These are phyloP conservation scores for Phytophthora citricola DNA, from an alignment of 352 stramenopile genomes.

Conservation along the genomic window DNA sequence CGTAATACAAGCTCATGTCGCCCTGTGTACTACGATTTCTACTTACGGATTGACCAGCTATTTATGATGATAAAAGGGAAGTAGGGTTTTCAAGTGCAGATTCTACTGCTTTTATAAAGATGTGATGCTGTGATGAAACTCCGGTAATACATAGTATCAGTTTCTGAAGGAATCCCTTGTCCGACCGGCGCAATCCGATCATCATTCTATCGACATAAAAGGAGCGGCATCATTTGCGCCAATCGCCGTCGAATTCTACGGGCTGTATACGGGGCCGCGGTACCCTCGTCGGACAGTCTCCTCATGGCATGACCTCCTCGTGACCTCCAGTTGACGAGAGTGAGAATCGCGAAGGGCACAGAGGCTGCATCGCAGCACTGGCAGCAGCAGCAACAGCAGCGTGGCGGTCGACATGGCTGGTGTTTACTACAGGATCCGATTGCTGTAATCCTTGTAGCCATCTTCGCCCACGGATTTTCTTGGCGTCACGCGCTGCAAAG, in stretches of 20 bases:
- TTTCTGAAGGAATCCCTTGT: not conserved
- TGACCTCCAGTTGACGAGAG: no score
- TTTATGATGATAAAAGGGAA: not conserved
- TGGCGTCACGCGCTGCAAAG: no score
- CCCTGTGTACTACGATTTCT: not conserved
- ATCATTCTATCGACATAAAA: conserved; percentile 6
- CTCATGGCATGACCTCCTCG: no score
- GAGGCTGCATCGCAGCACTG: no score
- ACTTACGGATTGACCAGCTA: not conserved
- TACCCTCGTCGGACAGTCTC: no score
- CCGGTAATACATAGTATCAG: not conserved
- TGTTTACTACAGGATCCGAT: no score
- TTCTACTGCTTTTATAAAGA: not conserved
- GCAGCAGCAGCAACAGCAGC: no score
- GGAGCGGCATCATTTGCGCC: not conserved
- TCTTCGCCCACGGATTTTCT: no score
- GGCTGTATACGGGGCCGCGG: no score
- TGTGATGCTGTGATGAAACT: not conserved
- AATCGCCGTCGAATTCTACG: not conserved
- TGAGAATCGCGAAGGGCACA: no score
- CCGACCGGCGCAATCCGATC: not conserved
- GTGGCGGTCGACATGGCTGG: no score
- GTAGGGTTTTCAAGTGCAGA: not conserved
- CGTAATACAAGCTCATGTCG: not conserved
- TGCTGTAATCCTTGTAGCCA: no score